Percentiles rank a stretch among this genome's conserved stretches.
Evolutionary conservation across 2,329 filamentous ascomycete genomes (phyloP).

Genomic region (Fusarium sacchari): DNA sequence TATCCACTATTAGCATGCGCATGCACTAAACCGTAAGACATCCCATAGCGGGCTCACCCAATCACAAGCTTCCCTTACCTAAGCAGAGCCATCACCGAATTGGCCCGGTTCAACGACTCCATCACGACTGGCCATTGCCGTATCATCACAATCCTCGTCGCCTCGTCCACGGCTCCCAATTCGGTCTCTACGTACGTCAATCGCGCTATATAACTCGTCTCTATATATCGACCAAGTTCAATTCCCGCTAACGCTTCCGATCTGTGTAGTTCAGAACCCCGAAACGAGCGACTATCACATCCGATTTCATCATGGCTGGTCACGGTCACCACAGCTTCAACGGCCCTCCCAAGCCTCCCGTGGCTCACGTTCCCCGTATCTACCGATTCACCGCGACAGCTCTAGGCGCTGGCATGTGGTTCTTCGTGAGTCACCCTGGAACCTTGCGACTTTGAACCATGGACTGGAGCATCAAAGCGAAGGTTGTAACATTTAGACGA

Average conservation of each 20-base stretch:
- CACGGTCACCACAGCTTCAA: slow-evolving; percentile 42
- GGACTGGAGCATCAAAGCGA: not conserved
- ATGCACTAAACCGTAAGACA: not conserved
- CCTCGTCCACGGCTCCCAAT: slow-evolving; percentile 31
- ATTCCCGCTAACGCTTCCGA: not conserved
- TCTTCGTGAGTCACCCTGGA: slow-evolving; percentile 76
- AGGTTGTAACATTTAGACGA: not conserved
- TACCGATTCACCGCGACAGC: slow-evolving; percentile 89
- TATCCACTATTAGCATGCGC: not conserved
- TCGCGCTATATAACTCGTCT: not conserved
- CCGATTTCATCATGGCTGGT: slow-evolving; percentile 39
- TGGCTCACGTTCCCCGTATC: slow-evolving; percentile 65
- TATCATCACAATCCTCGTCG: slow-evolving; percentile 23
- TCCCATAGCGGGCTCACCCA: not conserved
- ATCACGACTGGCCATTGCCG: slow-evolving; percentile 30
- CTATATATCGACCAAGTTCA: not conserved
- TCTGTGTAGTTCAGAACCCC: slow-evolving; percentile 9
- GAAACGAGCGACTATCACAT: slow-evolving; percentile 21
- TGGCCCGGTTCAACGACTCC: slow-evolving; percentile 37
- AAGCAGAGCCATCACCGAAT: slow-evolving; percentile 34
- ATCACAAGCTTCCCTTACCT: slow-evolving; percentile 37
- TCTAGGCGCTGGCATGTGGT: slow-evolving; percentile 97
- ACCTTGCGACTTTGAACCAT: not conserved
- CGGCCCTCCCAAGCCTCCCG: slow-evolving; percentile 53
- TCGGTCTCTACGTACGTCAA: slow-evolving; percentile 37